Percentiles rank a stretch among this genome's conserved stretches.
Evolutionary conservation across 1,284 basidiomycete species (phyloP).

Genomic region (Puccinia hordei): DNA sequence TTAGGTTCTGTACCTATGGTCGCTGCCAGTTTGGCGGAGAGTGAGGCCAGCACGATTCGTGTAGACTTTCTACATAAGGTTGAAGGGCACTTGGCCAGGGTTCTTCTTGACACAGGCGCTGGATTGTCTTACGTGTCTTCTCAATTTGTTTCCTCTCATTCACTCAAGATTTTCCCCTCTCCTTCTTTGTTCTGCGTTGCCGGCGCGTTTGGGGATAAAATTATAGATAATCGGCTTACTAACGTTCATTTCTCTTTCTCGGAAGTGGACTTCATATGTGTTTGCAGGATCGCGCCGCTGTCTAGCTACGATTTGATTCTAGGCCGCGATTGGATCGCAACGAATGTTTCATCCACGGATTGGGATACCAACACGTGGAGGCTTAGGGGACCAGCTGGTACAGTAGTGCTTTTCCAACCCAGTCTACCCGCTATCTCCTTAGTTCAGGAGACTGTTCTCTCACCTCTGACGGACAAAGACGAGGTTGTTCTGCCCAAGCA

Average conservation of each 20-base stretch:
- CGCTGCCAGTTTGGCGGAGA: background rate
- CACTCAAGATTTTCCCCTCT: background rate
- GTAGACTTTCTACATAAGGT: background rate
- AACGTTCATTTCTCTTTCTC: background rate
- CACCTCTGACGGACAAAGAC: too few relatives aligned
- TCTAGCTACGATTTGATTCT: background rate
- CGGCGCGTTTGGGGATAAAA: background rate
- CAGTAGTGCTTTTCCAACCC: background rate
- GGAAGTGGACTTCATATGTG: background rate
- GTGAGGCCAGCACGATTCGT: background rate
- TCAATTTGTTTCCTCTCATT: background rate
- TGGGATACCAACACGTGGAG: slow-evolving; percentile 1
- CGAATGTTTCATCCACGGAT: background rate
- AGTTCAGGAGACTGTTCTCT: too few relatives aligned
- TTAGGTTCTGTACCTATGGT: background rate
- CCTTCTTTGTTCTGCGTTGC: background rate
- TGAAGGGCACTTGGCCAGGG: background rate
- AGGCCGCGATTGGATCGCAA: slow-evolving; percentile 14
- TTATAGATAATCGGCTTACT: background rate
- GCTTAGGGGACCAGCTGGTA: background rate
- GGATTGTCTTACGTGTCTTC: background rate
- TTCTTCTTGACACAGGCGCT: slow-evolving; percentile 8
- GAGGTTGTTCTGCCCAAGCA: too few relatives aligned
- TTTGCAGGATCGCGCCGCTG: background rate
- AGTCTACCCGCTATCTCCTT: too few relatives aligned